Evolutionary conservation across 495 filamentous ascomycete species (phyloP).

Genomic region (Parathielavia appendiculata): DNA sequence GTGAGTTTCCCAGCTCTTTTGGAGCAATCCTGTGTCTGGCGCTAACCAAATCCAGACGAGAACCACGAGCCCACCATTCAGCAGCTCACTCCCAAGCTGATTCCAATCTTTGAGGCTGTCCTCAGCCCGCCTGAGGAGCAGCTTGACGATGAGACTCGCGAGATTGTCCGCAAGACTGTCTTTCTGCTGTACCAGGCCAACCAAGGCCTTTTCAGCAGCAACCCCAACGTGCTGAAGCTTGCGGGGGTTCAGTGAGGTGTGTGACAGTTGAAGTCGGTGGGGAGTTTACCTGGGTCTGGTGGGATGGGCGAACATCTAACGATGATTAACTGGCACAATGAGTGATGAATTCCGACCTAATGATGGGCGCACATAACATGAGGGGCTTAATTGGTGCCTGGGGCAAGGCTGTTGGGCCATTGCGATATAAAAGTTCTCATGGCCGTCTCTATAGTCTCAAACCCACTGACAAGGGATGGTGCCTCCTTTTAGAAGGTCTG

Average conservation of each 20-base stretch:
- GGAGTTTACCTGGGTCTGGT: slow-evolving; percentile 8
- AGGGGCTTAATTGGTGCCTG: slow-evolving; percentile 7
- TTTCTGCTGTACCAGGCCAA: slow-evolving; percentile 29
- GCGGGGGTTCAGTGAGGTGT: slow-evolving; percentile 26
- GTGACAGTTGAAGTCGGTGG: neutral
- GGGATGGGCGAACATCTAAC: slow-evolving; percentile 15
- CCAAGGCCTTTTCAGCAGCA: slow-evolving; percentile 28
- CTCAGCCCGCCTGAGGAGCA: slow-evolving; percentile 76
- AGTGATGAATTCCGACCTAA: slow-evolving; percentile 26
- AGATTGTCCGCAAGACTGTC: slow-evolving; percentile 29
- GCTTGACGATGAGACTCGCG: slow-evolving; percentile 72
- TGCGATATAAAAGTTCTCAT: neutral
- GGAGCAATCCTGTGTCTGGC: neutral
- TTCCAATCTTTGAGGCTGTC: slow-evolving; percentile 77
- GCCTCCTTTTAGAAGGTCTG: no score
- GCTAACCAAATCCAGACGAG: slow-evolving; percentile 52
- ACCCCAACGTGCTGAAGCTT: slow-evolving; percentile 31
- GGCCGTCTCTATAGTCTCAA: neutral
- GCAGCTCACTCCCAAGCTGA: slow-evolving; percentile 67
- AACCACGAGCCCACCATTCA: slow-evolving; percentile 65
- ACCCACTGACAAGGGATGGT: neutral
- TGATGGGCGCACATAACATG: slow-evolving; percentile 12
- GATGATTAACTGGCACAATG: slow-evolving; percentile 23
- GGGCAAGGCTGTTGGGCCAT: neutral
- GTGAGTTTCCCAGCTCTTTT: slow-evolving; percentile 45